Percentiles rank a stretch among this genome's conserved stretches.
These are phyloP conservation scores for Sugiyamaella sp. DNA, from an alignment of 1,139 yeast species.

Conservation along the genomic window DNA sequence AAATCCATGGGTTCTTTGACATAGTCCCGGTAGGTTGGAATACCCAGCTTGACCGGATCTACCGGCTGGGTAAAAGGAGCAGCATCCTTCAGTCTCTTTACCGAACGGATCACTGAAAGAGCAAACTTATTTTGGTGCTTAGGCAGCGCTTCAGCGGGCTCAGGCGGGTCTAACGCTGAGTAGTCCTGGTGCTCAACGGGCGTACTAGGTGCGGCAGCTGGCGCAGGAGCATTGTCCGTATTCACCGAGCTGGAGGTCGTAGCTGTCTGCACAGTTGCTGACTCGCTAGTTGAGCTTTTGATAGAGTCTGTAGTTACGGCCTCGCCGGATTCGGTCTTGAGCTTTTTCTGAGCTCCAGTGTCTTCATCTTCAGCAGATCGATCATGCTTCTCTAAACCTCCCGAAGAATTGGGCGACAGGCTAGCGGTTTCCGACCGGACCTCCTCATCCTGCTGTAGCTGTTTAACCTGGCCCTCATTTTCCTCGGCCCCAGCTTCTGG, in stretches of 20 bases:
- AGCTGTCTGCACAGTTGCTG: background rate
- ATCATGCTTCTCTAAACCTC: conserved; percentile 13
- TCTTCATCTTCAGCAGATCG: conserved; percentile 8
- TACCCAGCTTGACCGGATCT: conserved; percentile 81
- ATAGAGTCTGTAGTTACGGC: background rate
- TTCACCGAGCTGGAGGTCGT: too few species aligned
- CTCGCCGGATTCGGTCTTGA: conserved; percentile 6
- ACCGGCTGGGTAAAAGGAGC: conserved; percentile 89
- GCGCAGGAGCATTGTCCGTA: conserved; percentile 4
- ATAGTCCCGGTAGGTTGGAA: conserved; percentile 86
- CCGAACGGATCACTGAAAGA: conserved; percentile 54
- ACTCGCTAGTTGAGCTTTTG: too few species aligned
- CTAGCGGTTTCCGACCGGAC: too few species aligned
- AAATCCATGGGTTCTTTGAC: conserved; percentile 92
- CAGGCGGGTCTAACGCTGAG: conserved; percentile 35
- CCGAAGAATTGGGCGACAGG: background rate
- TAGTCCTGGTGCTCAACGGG: conserved; percentile 29
- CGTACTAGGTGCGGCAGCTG: conserved; percentile 24
- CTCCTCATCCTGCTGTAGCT: too few species aligned
- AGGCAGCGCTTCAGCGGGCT: conserved; percentile 64
- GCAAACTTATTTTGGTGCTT: conserved; percentile 76
- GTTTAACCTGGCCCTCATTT: too few species aligned
- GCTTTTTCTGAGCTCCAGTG: conserved; percentile 15
- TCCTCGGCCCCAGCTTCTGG: too few species aligned
- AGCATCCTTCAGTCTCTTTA: conserved; percentile 90